Base-by-base conservation (phyloP, 768 basidiomycete genomes). In the Daedaleopsis sinensis region DNA sequence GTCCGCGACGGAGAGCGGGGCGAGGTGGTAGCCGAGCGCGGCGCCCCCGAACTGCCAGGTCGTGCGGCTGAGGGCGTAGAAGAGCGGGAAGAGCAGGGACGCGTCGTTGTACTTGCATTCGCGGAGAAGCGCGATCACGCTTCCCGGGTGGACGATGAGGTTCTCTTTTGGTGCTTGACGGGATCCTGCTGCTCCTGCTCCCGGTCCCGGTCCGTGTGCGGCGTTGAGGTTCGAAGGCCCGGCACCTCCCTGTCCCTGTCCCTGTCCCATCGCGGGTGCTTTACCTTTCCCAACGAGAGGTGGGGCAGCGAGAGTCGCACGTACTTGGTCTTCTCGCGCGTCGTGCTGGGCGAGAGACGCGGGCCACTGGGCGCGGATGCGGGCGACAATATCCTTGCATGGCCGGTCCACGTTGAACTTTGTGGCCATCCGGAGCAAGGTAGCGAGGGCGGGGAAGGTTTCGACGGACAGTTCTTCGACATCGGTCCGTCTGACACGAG, bases 331-430 rank as follows among this genome's bases (percentile, higher is more conserved):
- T 53, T 52, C 24, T 64, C 65, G n/a, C 16, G 64, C 58, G 62
- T 72, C 70, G 64, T 69, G 68, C 43, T 68, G 52, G 7, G 55
- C 59, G 24, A 72, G 68, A 1, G 64, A 64, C 18, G 60, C 54
- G 1, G 75, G 75, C 76, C 76, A 77, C 55, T 75, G 73, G 18
- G 67, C 67, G 37, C 69, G 64, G 32, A 76, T 57, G 51, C 70
- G 68, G 18, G 71, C 53, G 54, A 73, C 48, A 51, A 77, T 70
- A 24, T 73, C 70, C 1, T 68, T 55, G 39, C 71, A 67, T 13
- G 74, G 64, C 3, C 68, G 56, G 23, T 71, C 70, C 55, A 75
- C 67, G 43, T 71, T 65, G 61, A 76, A 76, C 59, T 74, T 74
- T 47, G 67, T 71, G 16, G 71, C 68, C 56, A 75, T 67, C 37